These are phyloP conservation scores for Salvia miltiorrhiza DNA, from an alignment of 257 asterid species.

Conservation along the genomic window DNA sequence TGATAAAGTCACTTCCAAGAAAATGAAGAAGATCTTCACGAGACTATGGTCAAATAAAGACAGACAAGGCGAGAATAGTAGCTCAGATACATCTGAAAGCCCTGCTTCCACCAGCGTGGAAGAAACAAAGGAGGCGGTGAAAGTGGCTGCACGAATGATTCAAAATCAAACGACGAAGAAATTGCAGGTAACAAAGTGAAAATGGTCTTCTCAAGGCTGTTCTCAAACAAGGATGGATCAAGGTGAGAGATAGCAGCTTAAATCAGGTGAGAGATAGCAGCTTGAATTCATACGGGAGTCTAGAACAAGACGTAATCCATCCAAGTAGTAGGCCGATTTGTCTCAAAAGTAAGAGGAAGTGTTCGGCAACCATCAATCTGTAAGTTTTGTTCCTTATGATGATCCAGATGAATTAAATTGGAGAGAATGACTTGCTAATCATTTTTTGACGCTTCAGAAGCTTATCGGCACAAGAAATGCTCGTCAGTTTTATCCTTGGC, in stretches of 20 bases:
- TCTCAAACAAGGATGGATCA: not conserved
- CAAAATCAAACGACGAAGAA: constrained; percentile 18
- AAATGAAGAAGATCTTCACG: constrained; percentile 56
- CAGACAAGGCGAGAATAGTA: constrained; percentile 60
- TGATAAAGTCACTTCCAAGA: constrained; percentile 42
- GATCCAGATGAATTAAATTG: not conserved
- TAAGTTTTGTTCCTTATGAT: constrained; percentile 2
- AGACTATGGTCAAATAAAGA: constrained; percentile 83
- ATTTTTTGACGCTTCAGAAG: constrained; percentile 16
- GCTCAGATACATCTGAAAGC: constrained; percentile 86
- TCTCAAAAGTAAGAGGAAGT: not conserved
- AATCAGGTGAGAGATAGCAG: not conserved
- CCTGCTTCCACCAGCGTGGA: constrained; percentile 69
- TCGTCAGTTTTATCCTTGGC: not conserved
- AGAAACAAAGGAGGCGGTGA: constrained; percentile 35
- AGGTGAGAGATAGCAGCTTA: not conserved
- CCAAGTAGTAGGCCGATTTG: not conserved
- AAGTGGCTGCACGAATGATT: not conserved
- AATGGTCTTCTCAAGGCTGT: not conserved
- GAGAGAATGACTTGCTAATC: not conserved
- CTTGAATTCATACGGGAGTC: not conserved
- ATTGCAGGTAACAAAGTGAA: constrained; percentile 7
- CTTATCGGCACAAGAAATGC: not conserved
- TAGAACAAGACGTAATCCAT: not conserved
- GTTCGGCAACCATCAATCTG: not conserved